Base-by-base conservation (phyloP, 805 yeast genomes). In the Barnettozyma vustinii region DNA sequence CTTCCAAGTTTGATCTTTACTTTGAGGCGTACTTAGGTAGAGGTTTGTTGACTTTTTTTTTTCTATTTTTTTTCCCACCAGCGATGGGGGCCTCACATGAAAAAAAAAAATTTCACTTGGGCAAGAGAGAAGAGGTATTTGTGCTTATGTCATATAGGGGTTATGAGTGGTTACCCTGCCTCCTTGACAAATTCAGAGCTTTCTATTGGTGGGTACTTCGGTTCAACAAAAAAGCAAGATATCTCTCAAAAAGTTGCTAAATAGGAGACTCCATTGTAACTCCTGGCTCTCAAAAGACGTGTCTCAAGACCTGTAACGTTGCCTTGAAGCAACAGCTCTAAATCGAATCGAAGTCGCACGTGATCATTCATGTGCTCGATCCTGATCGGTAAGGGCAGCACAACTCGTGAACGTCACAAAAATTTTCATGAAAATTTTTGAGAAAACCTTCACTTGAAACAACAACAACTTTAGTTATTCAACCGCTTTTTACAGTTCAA, bases 401-500 rank as follows among this genome's bases (percentile, higher is more conserved):
- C 39, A 18, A 19, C 21, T 16, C 13, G 21, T 33, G 18, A 18
- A n/a, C 39, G 39, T 18, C 39, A 36, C 39, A 36, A 36, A 36
- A 36, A 36, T 36, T 36, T 36, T 36, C 39, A 36, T 19, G 23
- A 21, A 21, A 23, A 21, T 30, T 32, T 42, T 42, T 32, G 26
- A 6, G 18, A 20, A 39, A 19, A 39, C 27, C 41, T 20, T 21
- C 25, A 21, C 16, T 30, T 15, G 7, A 9, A 21, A 21, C 21
- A 30, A n/a, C 48, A 39, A 39, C 40, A 40, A 33, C 44, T 46
- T 46, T 40, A 15, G 37, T 35, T 37, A 19, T 40, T 35, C 44
- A 30, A 42, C 35, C 44, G 33, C 21, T 37, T 43, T 37, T 33
- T n/a, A 43, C 21, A 36, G 39, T 36, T 35, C 23, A n/a, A 21